phyloP scores from a whole-genome alignment of 257 asterid genomes.

The Prunella vulgaris region DNA sequence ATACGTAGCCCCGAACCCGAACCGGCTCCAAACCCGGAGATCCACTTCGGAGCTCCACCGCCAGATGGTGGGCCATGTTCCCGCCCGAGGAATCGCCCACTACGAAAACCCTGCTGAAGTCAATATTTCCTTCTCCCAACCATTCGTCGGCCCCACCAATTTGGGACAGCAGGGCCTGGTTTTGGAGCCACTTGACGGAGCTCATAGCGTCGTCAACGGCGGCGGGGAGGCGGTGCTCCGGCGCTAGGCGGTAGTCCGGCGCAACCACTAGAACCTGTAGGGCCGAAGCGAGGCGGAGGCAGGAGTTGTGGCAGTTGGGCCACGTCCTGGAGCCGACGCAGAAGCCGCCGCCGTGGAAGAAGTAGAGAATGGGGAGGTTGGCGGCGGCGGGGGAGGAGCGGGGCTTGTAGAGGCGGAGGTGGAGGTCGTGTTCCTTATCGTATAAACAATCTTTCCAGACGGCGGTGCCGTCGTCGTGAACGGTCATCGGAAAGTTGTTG shows the following conservation, averaged over 20 bases:
- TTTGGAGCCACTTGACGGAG: constrained; percentile 56
- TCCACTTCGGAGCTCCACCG: constrained; percentile 56
- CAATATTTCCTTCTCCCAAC: constrained; percentile 37
- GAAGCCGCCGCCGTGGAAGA: constrained; percentile 76
- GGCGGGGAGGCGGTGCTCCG: constrained; percentile 73
- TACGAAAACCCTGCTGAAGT: constrained; percentile 50
- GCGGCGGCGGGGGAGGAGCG: constrained; percentile 5
- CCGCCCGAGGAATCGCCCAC: constrained; percentile 93
- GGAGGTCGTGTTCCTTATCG: constrained; percentile 34
- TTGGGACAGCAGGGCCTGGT: constrained; percentile 31
- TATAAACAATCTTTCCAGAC: constrained; percentile 55
- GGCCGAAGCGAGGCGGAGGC: constrained; percentile 61
- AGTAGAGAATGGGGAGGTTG: constrained; percentile 48
- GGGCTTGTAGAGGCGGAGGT: constrained; percentile 70
- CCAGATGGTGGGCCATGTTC: constrained; percentile 81
- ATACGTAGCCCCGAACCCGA: constrained; percentile 64
- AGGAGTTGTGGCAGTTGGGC: constrained; percentile 66
- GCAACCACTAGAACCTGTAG: constrained; percentile 54
- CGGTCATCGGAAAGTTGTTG: constrained; percentile 30
- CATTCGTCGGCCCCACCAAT: constrained; percentile 28
- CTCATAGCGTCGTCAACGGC: constrained; percentile 45
- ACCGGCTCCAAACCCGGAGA: constrained; percentile 58
- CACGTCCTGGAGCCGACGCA: constrained; percentile 70
- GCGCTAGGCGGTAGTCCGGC: constrained; percentile 75
- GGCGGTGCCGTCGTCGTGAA: constrained; percentile 60